Base-by-base conservation (phyloP, 345 rosid genomes). In the Eucalyptus cloeziana region DNA sequence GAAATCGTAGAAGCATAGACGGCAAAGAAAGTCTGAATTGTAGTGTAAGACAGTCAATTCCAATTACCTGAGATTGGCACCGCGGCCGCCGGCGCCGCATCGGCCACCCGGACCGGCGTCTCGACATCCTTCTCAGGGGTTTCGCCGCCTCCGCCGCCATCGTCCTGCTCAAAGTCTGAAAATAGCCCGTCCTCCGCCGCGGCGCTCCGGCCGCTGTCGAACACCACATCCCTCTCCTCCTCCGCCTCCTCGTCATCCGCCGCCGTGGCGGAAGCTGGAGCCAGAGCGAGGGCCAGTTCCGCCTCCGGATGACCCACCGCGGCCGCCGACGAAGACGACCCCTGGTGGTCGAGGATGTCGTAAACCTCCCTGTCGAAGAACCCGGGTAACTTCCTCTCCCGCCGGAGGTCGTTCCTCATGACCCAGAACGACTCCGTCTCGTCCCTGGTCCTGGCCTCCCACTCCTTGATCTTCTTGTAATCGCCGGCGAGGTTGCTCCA, bases 401-500 rank as follows among this genome's bases (percentile, higher is more conserved):
- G 89, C 67, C 99, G 93, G 69, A 96, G 86, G 87, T 98, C 99
- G 86, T 96, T 98, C 93, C 99, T 92, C 99, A 98, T 97, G 16
- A 93, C 93, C 99, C 99, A 98, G 91, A 94, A 98, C 89, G 99
- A 97, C 71, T 98, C 99, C 90, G 95, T 91, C 58, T 94, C 99
- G 8, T 96, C 98, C 91, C 91, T 92, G 37, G 90, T 90, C 90
- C 90, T 93, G 62, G 93, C 87, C 89, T 98, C 99, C 99, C 99
- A 98, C 90, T 98, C 99, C 87, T 94, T 98, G 13, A 98, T 97
- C 94, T 98, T 98, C 96, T 97, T 97, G 79, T 91, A 96, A 88
- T 98, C 99, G 40, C 99, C 99, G n/a, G 99, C 95, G 54, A 98
- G 93, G 90, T 98, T 98, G 90, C 99, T 98, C 99, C 99, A 98